These are phyloP conservation scores for Actinidia chinensis DNA, from an alignment of 179 eudicot species.

Conservation along the genomic window DNA sequence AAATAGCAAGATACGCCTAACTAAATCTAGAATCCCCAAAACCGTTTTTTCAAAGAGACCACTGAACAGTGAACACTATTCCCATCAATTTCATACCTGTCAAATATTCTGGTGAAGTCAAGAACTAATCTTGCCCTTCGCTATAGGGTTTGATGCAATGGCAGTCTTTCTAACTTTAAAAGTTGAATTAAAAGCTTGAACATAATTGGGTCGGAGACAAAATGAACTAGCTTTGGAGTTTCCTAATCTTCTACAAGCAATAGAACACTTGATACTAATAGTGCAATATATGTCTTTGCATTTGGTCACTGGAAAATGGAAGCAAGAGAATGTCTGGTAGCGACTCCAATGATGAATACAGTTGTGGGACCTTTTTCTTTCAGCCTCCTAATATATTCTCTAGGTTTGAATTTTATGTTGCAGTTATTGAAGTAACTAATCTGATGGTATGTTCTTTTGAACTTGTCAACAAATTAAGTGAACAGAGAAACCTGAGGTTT, in stretches of 20 bases:
- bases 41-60: not conserved
- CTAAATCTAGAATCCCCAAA: not conserved
- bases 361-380: not conserved
- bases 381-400: not conserved
- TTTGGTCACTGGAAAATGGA: not conserved
- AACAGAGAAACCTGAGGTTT: not conserved
- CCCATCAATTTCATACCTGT: not conserved
- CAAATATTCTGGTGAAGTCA: not conserved
- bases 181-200: not conserved
- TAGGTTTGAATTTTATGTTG: not conserved
- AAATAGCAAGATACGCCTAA: slow-evolving; percentile 1
- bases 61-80: not conserved
- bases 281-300: not conserved
- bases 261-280: not conserved
- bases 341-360: not conserved
- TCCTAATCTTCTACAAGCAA: not conserved
- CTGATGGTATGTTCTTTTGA: not conserved
- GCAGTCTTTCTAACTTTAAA: not conserved
- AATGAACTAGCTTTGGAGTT: not conserved
- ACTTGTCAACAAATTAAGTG: not conserved
- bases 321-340: not conserved
- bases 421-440: not conserved
- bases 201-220: not conserved
- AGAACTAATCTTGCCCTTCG: not conserved
- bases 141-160: not conserved